Base-by-base conservation (phyloP, 345 rosid genomes). In the Trapa incisa region DNA sequence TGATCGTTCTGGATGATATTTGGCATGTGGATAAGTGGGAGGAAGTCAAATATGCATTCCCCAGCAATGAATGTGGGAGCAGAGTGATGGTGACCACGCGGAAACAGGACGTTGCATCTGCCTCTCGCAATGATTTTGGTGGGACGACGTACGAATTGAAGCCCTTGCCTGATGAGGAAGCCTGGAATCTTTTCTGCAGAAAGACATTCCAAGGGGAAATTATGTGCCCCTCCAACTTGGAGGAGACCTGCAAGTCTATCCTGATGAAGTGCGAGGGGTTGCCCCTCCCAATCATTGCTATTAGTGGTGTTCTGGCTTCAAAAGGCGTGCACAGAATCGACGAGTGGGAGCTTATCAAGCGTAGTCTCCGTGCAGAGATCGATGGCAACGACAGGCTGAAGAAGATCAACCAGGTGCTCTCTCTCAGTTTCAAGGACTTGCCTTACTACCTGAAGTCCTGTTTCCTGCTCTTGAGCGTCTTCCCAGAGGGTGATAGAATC, bases 241-340 rank as follows among this genome's bases (percentile, higher is more conserved):
- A 54, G 66, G 66, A 69, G 29, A 50, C 58, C 37, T 73, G 79
- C 17, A 45, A 47, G 36, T n/a, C n/a, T 37, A 76, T 76, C 47
- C 22, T 79, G 61, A 37, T 47, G 5, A 79, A 52, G 15, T 79
- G 82, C 33, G 77, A 70, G 53, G 79, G 79, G 3, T 60, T 79
- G 61, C 75, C 82, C 6, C 73, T 79, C 42, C 73, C 82, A 43
- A 73, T 79, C 58, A 71, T 71, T 22, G 82, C 77, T 4, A 66
- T 79, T 32, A 66, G 79, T 64, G 75, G 77, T 9, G 64, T 74
- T 52, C 56, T 79, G 68, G 77, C 80, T 32, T 43, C 70, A 1
- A 68, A 73, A 70, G 68, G 15, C 63, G 41, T 17, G 67, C 15
- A 29, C 14, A 65, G 37, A 7, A 57, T 65, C 41, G 69, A 69